These are phyloP conservation scores for Malassezia sp. DNA, from an alignment of 1,284 basidiomycete genomes.

Conservation along the genomic window DNA sequence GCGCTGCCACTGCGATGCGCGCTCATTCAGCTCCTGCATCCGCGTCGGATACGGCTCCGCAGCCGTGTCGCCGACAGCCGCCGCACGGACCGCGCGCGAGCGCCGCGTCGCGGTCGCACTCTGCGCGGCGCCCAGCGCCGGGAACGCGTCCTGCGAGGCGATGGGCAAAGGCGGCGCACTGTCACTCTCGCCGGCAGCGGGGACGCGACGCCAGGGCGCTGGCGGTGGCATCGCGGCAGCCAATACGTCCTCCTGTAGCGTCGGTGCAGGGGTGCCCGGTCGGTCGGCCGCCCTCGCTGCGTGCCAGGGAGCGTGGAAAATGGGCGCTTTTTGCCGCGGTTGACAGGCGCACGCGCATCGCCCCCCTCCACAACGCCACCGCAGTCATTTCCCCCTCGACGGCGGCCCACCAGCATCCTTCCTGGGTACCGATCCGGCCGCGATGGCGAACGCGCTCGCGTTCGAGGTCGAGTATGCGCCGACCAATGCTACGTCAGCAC, in stretches of 20 bases:
- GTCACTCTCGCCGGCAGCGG: no score
- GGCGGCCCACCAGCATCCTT: no score
- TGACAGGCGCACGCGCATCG: no score
- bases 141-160: no score
- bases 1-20: slow-evolving; percentile 6
- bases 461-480: slow-evolving; percentile 13
- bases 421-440: no score
- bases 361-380: no score
- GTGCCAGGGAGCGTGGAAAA: neutral
- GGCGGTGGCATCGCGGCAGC: neutral
- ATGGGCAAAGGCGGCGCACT: no score
- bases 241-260: no score
- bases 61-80: neutral
- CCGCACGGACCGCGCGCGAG: slow-evolving; percentile 4
- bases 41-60: slow-evolving; percentile 7
- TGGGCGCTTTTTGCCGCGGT: neutral
- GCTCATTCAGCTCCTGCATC: slow-evolving; percentile 10
- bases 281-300: neutral
- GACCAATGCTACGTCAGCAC: slow-evolving; percentile 10
- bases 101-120: slow-evolving; percentile 3
- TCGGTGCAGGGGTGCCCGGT: neutral
- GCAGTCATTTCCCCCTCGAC: no score
- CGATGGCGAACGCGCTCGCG: slow-evolving; percentile 11
- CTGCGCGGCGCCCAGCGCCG: slow-evolving; percentile 8
- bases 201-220: no score